phyloP scores from a whole-genome alignment of 768 basidiomycete genomes.

The Crepidotus variabilis region DNA sequence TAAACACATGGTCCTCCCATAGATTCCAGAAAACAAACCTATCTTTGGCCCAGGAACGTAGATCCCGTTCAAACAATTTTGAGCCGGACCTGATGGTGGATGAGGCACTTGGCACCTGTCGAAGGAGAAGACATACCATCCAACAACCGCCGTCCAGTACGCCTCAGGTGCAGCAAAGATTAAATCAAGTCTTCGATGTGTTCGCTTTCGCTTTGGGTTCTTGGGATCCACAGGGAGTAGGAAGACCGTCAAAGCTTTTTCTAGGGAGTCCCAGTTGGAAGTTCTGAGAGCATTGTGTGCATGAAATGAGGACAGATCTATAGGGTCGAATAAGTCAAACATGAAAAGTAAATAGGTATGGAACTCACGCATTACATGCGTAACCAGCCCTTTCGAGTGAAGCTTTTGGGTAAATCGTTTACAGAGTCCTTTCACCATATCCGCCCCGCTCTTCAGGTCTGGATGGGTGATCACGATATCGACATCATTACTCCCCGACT shows the following conservation, averaged over 20 bases:
- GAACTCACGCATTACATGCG: slow-evolving; percentile 78
- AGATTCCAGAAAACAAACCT: slow-evolving; percentile 31
- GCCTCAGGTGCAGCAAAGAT: slow-evolving; percentile 74
- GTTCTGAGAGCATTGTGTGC: slow-evolving; percentile 49
- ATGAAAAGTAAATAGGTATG: neutral
- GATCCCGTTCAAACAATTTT: slow-evolving; percentile 85
- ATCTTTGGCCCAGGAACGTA: slow-evolving; percentile 72
- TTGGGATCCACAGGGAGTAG: slow-evolving; percentile 42
- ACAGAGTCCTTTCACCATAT: slow-evolving; percentile 59
- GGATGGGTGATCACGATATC: slow-evolving; percentile 87
- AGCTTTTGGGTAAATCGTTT: slow-evolving; percentile 55
- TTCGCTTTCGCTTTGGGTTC: slow-evolving; percentile 24
- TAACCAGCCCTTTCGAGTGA: slow-evolving; percentile 55
- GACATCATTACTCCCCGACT: slow-evolving; percentile 76
- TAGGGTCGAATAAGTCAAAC: neutral
- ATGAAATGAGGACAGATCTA: slow-evolving; percentile 63
- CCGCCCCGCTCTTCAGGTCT: slow-evolving; percentile 35
- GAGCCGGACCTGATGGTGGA: slow-evolving; percentile 74
- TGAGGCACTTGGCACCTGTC: neutral
- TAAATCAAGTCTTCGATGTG: slow-evolving; percentile 75
- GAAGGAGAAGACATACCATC: slow-evolving; percentile 53
- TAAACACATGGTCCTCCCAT: neutral
- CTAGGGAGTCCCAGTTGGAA: slow-evolving; percentile 74
- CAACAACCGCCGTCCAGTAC: slow-evolving; percentile 87
- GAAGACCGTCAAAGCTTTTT: slow-evolving; percentile 84